Base-by-base conservation (phyloP, 2,329 filamentous ascomycete genomes). In the Sporothrix pseudoabietina region DNA sequence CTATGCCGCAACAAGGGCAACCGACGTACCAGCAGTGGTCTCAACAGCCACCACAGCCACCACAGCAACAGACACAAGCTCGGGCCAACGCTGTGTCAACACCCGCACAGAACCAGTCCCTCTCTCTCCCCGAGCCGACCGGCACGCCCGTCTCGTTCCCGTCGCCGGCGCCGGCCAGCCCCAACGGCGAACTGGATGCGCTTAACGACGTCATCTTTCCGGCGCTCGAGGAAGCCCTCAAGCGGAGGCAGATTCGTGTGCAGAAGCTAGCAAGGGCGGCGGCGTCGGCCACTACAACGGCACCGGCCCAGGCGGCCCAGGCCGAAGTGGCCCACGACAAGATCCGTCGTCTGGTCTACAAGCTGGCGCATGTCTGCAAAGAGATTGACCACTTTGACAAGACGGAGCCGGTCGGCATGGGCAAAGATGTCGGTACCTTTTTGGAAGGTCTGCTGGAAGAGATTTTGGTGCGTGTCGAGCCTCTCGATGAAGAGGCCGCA, bases 391-490 rank as follows among this genome's bases (percentile, higher is more conserved):
- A 92, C 76, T 92, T 91, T 82, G 96, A 99, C 82, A 92, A 91
- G 80, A 88, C 90, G 59, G 92, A 94, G 77, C 93, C 94, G 6
- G 94, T 98, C 12, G 94, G 94, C 0, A 98, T 98, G 95, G 95
- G 94, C 0, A 91, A 93, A 61, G 94, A 95, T 35, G 94, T 97
- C 1, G 90, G 90, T 61, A 93, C 92, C 0, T 97, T 98, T 77
- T 82, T 98, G 8, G 96, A 99, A 81, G 95, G 94, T 0, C 88
- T 98, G 75, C 84, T 99, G 47, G 96, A 99, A 81, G 96, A 99
- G 84, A 91, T 99, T 32, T 84, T 99, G 30, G 94, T 98, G 49
- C 85, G 96, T 72, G 93, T 98, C 16, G 95, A 98, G 83, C 93
- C 94, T 4, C 86, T 94, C 75, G 93, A 96, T 78, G 92, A 94